These are phyloP conservation scores for Zygoascus meyerae DNA, from an alignment of 1,139 yeast genomes.

Conservation along the genomic window DNA sequence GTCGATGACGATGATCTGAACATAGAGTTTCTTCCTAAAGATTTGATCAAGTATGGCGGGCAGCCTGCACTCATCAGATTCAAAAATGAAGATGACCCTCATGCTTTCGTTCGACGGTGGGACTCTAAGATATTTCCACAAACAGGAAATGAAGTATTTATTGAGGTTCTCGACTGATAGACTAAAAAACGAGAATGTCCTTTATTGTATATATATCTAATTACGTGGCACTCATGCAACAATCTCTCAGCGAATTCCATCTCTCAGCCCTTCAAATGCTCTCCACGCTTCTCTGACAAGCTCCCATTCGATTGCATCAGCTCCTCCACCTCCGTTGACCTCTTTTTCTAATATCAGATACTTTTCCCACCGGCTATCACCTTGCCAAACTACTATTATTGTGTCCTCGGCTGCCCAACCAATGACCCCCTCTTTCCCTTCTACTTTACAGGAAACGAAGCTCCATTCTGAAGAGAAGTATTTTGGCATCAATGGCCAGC, in stretches of 20 bases:
- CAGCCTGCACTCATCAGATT: slow-evolving; percentile 46
- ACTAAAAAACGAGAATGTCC: background rate
- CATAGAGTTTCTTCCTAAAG: slow-evolving; percentile 29
- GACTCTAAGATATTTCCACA: slow-evolving; percentile 45
- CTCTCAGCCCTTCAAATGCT: slow-evolving; percentile 40
- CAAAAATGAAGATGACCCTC: slow-evolving; percentile 44
- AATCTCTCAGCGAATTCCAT: slow-evolving; percentile 5
- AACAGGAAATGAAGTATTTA: slow-evolving; percentile 31
- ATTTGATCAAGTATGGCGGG: slow-evolving; percentile 29
- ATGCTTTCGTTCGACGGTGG: slow-evolving; percentile 48
- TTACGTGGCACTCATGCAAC: background rate
- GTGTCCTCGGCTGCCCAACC: slow-evolving; percentile 77
- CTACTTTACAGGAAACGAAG: slow-evolving; percentile 69
- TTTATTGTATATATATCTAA: background rate
- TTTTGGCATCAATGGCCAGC: slow-evolving; percentile 63
- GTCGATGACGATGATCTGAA: slow-evolving; percentile 32
- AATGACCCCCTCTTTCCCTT: slow-evolving; percentile 47
- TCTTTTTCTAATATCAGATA: slow-evolving; percentile 58
- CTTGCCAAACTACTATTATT: slow-evolving; percentile 63
- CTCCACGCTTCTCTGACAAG: slow-evolving; percentile 76
- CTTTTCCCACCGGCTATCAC: slow-evolving; percentile 75
- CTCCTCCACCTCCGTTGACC: slow-evolving; percentile 15
- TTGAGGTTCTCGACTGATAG: slow-evolving; percentile 36
- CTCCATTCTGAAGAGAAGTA: slow-evolving; percentile 90
- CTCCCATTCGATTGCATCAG: slow-evolving; percentile 42